Evolutionary conservation across 108 stramenopile species (phyloP), one percentile per base, ranked within the genome.

Genomic region (Chaetoceros tenuissimus): DNA sequence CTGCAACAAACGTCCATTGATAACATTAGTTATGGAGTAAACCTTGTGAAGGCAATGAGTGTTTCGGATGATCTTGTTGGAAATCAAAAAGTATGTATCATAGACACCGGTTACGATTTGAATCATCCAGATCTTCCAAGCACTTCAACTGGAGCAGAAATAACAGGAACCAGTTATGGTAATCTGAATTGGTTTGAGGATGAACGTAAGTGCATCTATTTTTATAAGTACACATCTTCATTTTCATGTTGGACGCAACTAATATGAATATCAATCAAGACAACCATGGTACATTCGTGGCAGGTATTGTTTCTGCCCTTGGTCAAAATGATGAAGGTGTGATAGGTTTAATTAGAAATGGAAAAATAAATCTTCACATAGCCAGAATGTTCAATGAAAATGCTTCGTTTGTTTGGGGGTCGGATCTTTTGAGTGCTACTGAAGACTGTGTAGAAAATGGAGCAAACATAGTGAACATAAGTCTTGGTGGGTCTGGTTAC

Each of bases 41-140:
- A 25, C 1, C 62, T 69, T 65, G 56, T 81, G 18, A 57, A 81
- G 31, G 68, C 68, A 18, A 5, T 40, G 34, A 13, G 13, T 40
- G 34, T 40, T 10, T 13, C 34, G 13, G 34, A 40, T 40, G 34
- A 40, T 40, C 5, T 10, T 40, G 34, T 40, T 10, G 5, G 8
- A 13, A 40, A 40, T 40, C 5, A 13, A 40, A 40, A 40, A 0
- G 61, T 81, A 3, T 81, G 80, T 31, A 56, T 81, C 26, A 66
- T 63, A 24, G 80, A 81, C 57, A 81, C 74, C 2, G 80, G 80
- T 2, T 74, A 74, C 29, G 73, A 52, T 22, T 17, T 68, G 0
- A 53, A 53, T 28, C 80, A 81, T 62, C 55, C 48, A 17, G 80
- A 77, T 57, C 50, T 81, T 19, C 73, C 73, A 5, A 49, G 13